Percentiles rank a stretch among this genome's conserved stretches.
Evolutionary conservation across 768 basidiomycete genomes (phyloP).

Genomic region (Cystofilobasidium macerans): DNA sequence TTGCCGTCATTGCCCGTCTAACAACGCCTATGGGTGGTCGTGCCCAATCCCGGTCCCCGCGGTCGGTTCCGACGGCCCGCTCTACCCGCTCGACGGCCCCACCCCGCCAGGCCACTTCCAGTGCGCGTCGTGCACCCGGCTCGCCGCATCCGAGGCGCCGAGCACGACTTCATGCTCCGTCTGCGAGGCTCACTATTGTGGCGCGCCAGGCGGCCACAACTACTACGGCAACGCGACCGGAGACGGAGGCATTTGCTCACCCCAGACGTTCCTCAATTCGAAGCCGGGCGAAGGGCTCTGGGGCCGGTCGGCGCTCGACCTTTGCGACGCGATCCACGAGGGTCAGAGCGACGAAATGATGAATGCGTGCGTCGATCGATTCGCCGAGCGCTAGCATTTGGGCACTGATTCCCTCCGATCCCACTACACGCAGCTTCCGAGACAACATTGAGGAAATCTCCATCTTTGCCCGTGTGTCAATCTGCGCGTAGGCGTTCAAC

Average conservation of each 20-base stretch:
- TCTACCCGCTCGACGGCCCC: conserved; percentile 22
- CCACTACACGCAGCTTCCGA: background rate
- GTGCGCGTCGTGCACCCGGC: conserved; percentile 11
- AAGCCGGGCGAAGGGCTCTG: background rate
- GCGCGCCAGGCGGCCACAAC: background rate
- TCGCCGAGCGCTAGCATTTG: no score
- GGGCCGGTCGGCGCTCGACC: background rate
- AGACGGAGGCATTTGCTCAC: background rate
- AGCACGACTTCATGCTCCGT: conserved; percentile 3
- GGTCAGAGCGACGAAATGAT: conserved; percentile 18
- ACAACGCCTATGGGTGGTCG: conserved; percentile 6
- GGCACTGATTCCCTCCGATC: no score
- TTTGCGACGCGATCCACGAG: conserved; percentile 11
- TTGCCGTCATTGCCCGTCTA: conserved; percentile 13
- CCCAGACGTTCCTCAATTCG: background rate
- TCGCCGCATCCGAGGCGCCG: conserved; percentile 15
- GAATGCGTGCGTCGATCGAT: conserved; percentile 14
- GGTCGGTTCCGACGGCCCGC: conserved; percentile 1
- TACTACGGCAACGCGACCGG: background rate
- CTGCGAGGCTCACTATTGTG: conserved; percentile 12
- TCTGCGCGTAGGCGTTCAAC: background rate
- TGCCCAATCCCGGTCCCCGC: conserved; percentile 17
- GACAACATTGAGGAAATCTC: conserved; percentile 19
- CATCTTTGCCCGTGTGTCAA: conserved; percentile 16
- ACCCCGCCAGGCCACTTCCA: conserved; percentile 19